Base-by-base conservation (phyloP, 1,139 yeast species). In the Candida gigantensis region DNA sequence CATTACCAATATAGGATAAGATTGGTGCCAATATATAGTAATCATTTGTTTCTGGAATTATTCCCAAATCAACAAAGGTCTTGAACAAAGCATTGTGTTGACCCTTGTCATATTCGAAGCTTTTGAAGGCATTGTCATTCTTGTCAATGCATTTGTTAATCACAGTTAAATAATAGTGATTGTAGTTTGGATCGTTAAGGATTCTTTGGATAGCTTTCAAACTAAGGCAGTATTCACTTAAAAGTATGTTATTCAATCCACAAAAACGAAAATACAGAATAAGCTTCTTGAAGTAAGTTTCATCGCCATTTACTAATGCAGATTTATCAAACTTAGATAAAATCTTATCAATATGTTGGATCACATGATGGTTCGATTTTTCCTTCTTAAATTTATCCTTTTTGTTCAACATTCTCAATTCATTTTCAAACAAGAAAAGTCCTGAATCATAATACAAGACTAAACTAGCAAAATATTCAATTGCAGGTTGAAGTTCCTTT, bases 351-450 rank as follows among this genome's bases (percentile, higher is more conserved):
- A 63, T 55, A n/a, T 55, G 47, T 3, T 28, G 28, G 26, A 48
- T 43, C 10, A 62, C 47, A 12, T 52, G 53, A 4, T 34, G 15
- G 3, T 43, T 34, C 5, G 50, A 33, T 7, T 28, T n/a, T 11
- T 47, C 34, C 13, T 18, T 35, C 3, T 36, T 35, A 19, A 62
- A 58, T 34, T 56, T 52, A 35, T 58, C 50, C 34, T 57, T 60
- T 12, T 46, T 41, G 15, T 52, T 36, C 34, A 67, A 51, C 2
- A 54, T 45, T 1, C 33, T 32, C 27, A 65, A 47, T 39, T 67
- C 72, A 1, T 51, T 45, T 3, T 44, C 31, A 38, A 55, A 62
- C 36, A 52, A 53, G 23, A 49, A 50, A 19, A 58, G 45, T 3
- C 68, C 68, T 19, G 13, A 18, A 3, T 14, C 30, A 32, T 30